These are phyloP conservation scores for Naganishia antarctica DNA, from an alignment of 768 basidiomycete genomes.

Conservation along the genomic window DNA sequence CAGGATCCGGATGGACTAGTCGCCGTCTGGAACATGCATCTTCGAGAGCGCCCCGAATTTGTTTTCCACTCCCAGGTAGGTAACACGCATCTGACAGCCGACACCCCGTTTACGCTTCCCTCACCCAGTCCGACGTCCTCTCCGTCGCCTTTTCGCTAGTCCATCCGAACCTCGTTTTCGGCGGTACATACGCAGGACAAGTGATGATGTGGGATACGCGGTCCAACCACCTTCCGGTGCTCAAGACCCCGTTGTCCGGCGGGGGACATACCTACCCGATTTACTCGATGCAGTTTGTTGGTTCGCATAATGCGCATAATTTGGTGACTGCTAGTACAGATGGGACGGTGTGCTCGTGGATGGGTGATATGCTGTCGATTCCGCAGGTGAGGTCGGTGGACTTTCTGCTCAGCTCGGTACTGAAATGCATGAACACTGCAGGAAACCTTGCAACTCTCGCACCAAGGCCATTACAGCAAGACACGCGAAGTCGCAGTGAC, in stretches of 20 bases:
- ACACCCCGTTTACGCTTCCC: no score
- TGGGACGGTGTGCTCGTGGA: conserved; percentile 94
- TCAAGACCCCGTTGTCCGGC: conserved; percentile 93
- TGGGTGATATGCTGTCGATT: conserved; percentile 96
- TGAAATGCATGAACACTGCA: conserved; percentile 43
- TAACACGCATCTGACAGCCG: no score
- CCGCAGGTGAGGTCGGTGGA: no score
- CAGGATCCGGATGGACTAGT: conserved; percentile 97
- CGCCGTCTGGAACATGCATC: conserved; percentile 93
- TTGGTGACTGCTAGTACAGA: conserved; percentile 95
- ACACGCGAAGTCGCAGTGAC: conserved; percentile 96
- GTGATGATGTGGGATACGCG: conserved; percentile 97
- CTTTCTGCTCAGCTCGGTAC: not conserved
- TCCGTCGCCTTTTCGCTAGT: conserved; percentile 96
- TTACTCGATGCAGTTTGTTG: conserved; percentile 97
- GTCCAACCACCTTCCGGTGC: conserved; percentile 87
- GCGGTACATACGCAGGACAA: conserved; percentile 98
- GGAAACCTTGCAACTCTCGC: conserved; percentile 89
- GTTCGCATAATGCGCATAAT: conserved; percentile 97
- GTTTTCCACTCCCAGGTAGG: conserved; percentile 95
- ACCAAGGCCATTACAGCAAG: conserved; percentile 80
- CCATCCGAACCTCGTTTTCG: conserved; percentile 93
- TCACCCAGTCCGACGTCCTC: conserved; percentile 84
- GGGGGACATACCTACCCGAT: conserved; percentile 97
- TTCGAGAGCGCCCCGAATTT: conserved; percentile 92